Base-by-base conservation (phyloP, 176 grass and related monocot genomes). In the Olyra latifolia region DNA sequence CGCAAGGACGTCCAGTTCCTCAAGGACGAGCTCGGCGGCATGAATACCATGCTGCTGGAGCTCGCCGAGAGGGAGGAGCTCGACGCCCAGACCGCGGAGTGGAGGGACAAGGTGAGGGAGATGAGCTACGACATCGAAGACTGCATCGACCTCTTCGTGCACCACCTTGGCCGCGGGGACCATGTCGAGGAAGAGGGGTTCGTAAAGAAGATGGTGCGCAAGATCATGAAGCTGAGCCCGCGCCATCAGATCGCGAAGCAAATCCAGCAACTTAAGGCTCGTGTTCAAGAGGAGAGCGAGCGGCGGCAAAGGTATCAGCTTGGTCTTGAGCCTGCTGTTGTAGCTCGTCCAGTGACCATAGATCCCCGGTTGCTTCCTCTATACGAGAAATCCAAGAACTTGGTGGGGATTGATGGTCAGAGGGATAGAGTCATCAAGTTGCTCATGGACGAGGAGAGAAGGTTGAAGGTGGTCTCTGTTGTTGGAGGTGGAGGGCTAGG, bases 111-210 rank as follows among this genome's bases (percentile, higher is more conserved):
- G 53, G 62, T 76, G 19, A 2, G 62, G 25, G 82, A 84, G 47
- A 22, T 84, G 0, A 27, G 72, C 25, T 84, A 84, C 0, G 82
- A 84, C 27, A 55, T 68, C 4, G 82, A 84, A 25, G 82, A 84
- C 38, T 30, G 3, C 11, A 41, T 84, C 27, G 72, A 84, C 13
- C 32, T 35, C 3, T 35, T 35, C 32, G 32, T 35, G 32, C 32
- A 35, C 32, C 32, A 35, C 32, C 32, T 35, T 4, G 32, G 32
- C 32, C 32, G 32, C 32, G 32, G 4, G 32, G 32, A 35, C 32
- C 3, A 35, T 35, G 32, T 4, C 32, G 32, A 35, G 32, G 4
- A n/a, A n/a, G n/a, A 35, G 32, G 32, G 32, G 32, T 35, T 35
- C 32, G 32, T 35, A 4, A 35, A 35, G 32, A 35, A 35, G 32